A percentile compares a stretch with the other conserved stretches of the same genome.
Conservation (phyloP, 139 green algal genomes). For the Micromonas pusilla region DNA sequence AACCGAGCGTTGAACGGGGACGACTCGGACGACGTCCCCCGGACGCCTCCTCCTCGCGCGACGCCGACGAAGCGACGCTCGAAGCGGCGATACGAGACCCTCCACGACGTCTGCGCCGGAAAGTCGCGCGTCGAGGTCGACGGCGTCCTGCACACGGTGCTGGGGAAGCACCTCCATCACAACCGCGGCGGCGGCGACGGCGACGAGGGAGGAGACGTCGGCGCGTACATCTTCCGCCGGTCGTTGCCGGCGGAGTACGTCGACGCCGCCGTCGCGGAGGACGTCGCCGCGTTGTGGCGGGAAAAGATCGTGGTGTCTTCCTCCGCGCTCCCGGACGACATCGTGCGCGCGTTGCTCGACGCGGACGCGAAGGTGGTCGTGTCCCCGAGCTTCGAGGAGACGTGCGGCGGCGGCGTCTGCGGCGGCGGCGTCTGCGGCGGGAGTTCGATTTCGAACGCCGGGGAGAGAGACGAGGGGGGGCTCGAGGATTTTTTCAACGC, state of each 20-base stretch:
- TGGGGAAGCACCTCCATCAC: conserved; percentile 10
- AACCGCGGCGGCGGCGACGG: background rate
- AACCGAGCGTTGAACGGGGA: background rate
- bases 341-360: background rate
- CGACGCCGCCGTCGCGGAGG: background rate
- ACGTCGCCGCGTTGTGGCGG: background rate
- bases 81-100: background rate
- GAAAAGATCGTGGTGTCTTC: conserved; percentile 24
- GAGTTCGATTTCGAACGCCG: background rate
- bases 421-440: background rate
- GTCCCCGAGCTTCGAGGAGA: background rate
- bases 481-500: conserved; percentile 2
- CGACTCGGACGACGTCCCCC: too few relatives aligned
- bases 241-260: conserved; percentile 6
- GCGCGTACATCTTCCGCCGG: conserved; percentile 14
- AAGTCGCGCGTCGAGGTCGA: background rate
- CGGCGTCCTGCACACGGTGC: conserved; percentile 15
- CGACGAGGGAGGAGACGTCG: background rate
- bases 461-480: too few relatives aligned
- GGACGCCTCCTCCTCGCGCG: too few relatives aligned
- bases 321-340: background rate
- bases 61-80: too few relatives aligned
- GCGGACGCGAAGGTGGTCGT: conserved; percentile 12
- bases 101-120: background rate
- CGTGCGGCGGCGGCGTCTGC: background rate